Evolutionary conservation across 164 flowering plant species (phyloP), one percentile per base, ranked within the genome.

Genomic region (Chimonanthus praecox): DNA sequence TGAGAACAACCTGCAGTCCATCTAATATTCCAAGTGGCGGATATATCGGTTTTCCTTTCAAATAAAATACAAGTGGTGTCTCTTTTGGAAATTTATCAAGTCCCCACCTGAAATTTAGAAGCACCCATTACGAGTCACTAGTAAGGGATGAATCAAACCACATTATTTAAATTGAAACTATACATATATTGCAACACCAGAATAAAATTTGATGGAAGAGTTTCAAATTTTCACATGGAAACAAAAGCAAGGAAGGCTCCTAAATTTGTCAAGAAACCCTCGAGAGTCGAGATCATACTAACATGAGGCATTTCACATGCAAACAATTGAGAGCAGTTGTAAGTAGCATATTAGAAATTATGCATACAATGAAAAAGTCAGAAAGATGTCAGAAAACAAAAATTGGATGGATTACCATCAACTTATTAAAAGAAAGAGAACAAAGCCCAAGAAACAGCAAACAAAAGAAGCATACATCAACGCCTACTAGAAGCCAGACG

Each of bases 31-130:
- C 86, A 49, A 90, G 86, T 8, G 87, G 84, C 58, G 99, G 98
- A 71, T 70, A 47, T 75, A 92, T 85, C 11, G 91, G 95, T 54
- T 83, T 69, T 61, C 96, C 94, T 13, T 77, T 73, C 73, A 72
- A 75, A 76, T 90, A 91, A 79, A 96, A 96, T 18, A 91, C 93
- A 72, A 94, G 98, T 72, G 99, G 98, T 18, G 81, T 93, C 80
- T 94, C 95, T 74, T 89, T 84, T 6, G 97, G 97, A 80, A 96
- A 96, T 75, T 94, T 96, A 76, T 94, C 94, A 67, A 50, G 70
- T 65, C 91, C 87, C 99, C 99, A 94, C 97, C 99, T 96, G 74
- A 68, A 54, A 64, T 44, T 13, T 48, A 65, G 9, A 51, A 51
- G 58, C 58, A 51, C 11, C 15, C 33, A 33, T 8, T 51, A 51